A percentile compares a stretch with the other conserved stretches of the same genome.
Conservation (phyloP, 2,329 filamentous ascomycete species). For the Ilyonectria robusta region DNA sequence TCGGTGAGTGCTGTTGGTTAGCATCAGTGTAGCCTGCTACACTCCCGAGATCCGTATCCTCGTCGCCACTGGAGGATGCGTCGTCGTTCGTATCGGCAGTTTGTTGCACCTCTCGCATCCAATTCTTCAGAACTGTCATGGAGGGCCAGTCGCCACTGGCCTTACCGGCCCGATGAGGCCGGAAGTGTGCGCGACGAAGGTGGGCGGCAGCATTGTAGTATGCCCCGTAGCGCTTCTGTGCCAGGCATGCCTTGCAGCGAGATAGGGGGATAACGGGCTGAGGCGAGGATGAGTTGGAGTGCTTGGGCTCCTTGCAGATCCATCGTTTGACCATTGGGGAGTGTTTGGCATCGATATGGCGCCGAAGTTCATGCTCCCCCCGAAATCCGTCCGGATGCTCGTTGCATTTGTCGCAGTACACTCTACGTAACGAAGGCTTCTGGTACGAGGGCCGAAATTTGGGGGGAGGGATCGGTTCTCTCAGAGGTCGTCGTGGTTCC, state of each 20-base stretch:
- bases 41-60: conserved; percentile 60
- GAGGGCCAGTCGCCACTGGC: conserved; percentile 72
- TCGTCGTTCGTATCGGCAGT: conserved; percentile 63
- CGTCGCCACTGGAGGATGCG: conserved; percentile 64
- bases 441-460: conserved; percentile 61
- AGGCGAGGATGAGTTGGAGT: conserved; percentile 52
- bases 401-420: conserved; percentile 83
- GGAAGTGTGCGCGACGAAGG: conserved; percentile 70
- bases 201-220: conserved; percentile 74
- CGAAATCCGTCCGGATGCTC: conserved; percentile 90
- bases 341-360: conserved; percentile 75
- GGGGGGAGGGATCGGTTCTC: conserved; percentile 58
- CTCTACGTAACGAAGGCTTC: conserved; percentile 75
- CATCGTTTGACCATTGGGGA: conserved; percentile 68
- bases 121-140: conserved; percentile 70
- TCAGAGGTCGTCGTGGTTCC: conserved; percentile 51
- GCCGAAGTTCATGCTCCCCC: conserved; percentile 87
- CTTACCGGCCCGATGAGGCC: conserved; percentile 68
- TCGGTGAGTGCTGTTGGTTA: conserved; percentile 31
- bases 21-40: conserved; percentile 34
- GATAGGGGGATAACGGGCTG: conserved; percentile 67
- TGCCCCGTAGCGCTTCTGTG: conserved; percentile 67
- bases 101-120: conserved; percentile 73
- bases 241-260: conserved; percentile 70
- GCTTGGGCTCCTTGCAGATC: conserved; percentile 68